Evolutionary conservation across 768 basidiomycete species (phyloP).

Genomic region (Naematelia encephala): DNA sequence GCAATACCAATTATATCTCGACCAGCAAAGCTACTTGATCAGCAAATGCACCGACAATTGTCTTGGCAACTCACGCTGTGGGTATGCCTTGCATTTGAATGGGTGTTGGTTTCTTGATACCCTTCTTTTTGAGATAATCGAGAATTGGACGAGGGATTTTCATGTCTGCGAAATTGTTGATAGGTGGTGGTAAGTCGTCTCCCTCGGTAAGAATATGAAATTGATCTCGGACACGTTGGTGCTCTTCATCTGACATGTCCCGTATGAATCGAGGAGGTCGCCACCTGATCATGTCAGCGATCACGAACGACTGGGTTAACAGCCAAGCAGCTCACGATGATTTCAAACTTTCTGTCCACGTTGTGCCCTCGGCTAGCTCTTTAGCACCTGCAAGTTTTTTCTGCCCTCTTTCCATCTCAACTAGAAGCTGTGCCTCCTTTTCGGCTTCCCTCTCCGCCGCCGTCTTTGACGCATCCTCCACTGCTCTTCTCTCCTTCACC

Average conservation of each 20-base stretch:
- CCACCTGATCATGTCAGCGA: conserved; percentile 62
- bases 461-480: conserved; percentile 85
- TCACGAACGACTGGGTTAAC: too few relatives aligned
- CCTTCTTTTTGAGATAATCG: conserved; percentile 75
- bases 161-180: conserved; percentile 91
- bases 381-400: conserved; percentile 87
- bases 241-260: conserved; percentile 64
- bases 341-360: conserved; percentile 79
- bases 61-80: conserved; percentile 64
- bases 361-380: conserved; percentile 88
- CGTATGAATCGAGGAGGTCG: conserved; percentile 77
- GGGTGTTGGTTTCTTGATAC: conserved; percentile 82
- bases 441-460: conserved; percentile 81
- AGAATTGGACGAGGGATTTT: conserved; percentile 88
- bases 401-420: conserved; percentile 78
- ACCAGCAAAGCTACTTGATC: conserved; percentile 69
- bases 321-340: conserved; percentile 68
- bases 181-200: conserved; percentile 87
- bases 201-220: conserved; percentile 94
- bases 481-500: conserved; percentile 76
- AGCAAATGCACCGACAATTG: background rate
- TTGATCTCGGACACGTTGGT: conserved; percentile 75
- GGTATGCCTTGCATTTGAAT: conserved; percentile 98
- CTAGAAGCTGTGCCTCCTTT: conserved; percentile 82
- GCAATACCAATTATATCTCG: conserved; percentile 98